A percentile compares a stretch with the other conserved stretches of the same genome.
These are phyloP conservation scores for Fraxinus velutina DNA, from an alignment of 305 asterid genomes.

Conservation along the genomic window DNA sequence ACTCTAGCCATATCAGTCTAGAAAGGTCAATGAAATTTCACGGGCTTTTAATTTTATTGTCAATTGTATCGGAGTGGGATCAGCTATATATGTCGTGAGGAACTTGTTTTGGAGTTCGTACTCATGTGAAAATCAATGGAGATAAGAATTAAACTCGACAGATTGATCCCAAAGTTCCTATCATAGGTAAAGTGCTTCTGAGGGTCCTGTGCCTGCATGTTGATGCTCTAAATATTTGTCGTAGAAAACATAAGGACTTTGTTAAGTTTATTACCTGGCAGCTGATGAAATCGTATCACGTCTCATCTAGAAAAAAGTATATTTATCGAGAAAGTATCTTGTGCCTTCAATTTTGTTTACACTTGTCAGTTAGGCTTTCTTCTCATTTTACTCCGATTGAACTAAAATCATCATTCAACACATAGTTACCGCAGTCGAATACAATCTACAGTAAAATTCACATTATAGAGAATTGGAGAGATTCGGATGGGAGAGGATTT, in stretches of 20 bases:
- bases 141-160: background rate
- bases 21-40: background rate
- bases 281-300: background rate
- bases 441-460: background rate
- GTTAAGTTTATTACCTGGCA: background rate
- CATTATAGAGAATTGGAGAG: background rate
- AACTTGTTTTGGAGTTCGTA: background rate
- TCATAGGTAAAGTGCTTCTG: background rate
- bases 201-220: background rate
- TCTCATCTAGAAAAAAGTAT: background rate
- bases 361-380: background rate
- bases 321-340: background rate
- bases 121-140: background rate
- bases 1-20: background rate
- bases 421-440: background rate
- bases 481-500: background rate
- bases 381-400: background rate
- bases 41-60: background rate
- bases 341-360: background rate
- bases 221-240: background rate
- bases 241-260: background rate
- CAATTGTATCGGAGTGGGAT: background rate
- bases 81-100: background rate
- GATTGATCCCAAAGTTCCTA: background rate
- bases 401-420: background rate